Percentiles rank a stretch among this genome's conserved stretches.
Conservation (phyloP, 2,329 filamentous ascomycete species). For the Fusarium dlaminii region DNA sequence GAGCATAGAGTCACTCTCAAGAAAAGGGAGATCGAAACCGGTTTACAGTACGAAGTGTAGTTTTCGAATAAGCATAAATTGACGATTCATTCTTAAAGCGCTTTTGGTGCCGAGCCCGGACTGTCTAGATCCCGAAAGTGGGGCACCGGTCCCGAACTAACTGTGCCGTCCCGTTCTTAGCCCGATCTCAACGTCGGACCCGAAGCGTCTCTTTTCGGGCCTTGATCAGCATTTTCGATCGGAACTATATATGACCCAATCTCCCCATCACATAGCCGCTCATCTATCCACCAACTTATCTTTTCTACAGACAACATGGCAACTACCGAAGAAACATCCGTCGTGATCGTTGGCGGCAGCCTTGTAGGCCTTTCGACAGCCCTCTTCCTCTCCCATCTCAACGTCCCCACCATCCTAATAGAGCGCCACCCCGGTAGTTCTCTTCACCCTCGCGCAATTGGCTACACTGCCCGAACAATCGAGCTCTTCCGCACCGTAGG, state of each 20-base stretch:
- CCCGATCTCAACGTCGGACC: neutral
- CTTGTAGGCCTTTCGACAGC: slow-evolving; percentile 52
- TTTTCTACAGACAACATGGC: neutral
- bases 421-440: slow-evolving; percentile 49
- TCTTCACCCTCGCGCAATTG: slow-evolving; percentile 50
- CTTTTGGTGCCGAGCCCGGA: neutral
- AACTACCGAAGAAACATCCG: slow-evolving; percentile 15
- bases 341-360: slow-evolving; percentile 53
- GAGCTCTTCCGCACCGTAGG: slow-evolving; percentile 48
- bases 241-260: neutral
- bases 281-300: neutral
- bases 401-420: slow-evolving; percentile 48
- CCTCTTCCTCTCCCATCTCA: slow-evolving; percentile 47
- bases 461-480: slow-evolving; percentile 51
- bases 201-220: neutral
- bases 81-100: too few species aligned
- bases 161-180: neutral
- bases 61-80: neutral
- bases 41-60: neutral
- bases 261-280: fast-evolving
- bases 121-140: neutral
- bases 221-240: neutral
- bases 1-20: fast-evolving
- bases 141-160: neutral
- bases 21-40: fast-evolving